These are phyloP conservation scores for Pseudogymnoascus sp. DNA, from an alignment of 2,329 filamentous ascomycete species.

Conservation along the genomic window DNA sequence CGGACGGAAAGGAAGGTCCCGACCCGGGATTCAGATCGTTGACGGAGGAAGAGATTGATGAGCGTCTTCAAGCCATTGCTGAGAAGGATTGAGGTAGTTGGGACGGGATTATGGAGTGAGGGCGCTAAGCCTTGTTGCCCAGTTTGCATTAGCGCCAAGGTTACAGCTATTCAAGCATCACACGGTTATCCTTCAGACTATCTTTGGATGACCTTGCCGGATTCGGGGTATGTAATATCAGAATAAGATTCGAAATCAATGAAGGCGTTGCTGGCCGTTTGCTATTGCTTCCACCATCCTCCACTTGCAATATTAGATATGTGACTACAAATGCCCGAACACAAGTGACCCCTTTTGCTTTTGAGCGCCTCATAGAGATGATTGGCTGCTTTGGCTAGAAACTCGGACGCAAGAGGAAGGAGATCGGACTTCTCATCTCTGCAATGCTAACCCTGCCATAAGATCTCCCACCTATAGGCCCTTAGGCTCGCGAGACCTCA, in stretches of 20 bases:
- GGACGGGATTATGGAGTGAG: not conserved
- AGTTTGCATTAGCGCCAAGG: constrained; percentile 1
- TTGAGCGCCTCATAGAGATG: not conserved
- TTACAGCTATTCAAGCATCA: constrained; percentile 7
- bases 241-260: constrained; percentile 9
- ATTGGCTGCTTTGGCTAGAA: not conserved
- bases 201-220: not conserved
- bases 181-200: not conserved
- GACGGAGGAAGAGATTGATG: constrained; percentile 97
- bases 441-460: constrained; percentile 3
- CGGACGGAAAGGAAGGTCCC: constrained; percentile 76
- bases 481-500: not conserved
- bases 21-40: constrained; percentile 75
- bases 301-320: not conserved
- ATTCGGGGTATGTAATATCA: constrained; percentile 3
- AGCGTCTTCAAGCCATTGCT: constrained; percentile 92
- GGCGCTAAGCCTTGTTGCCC: constrained; percentile 3
- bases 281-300: not conserved
- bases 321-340: not conserved
- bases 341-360: not conserved
- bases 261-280: constrained; percentile 7
- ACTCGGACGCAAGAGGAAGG: not conserved
- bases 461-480: not conserved
- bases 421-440: not conserved
- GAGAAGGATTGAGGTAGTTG: constrained; percentile 76